phyloP scores from a whole-genome alignment of 1,284 basidiomycete species.

The Cryptococcus sp. region DNA sequence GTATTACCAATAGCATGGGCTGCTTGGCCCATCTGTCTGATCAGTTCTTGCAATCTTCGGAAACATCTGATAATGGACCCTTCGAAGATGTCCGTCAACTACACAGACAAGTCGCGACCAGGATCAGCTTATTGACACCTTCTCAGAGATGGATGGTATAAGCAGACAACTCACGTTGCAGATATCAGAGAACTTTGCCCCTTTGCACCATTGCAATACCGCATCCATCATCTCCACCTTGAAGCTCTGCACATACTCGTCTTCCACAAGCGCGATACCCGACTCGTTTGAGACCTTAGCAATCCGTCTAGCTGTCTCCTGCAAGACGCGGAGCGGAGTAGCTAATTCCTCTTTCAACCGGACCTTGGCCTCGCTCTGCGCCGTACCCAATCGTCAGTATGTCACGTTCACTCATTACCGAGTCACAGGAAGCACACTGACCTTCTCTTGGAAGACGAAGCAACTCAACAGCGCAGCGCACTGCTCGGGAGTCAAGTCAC shows the following conservation, averaged over 20 bases:
- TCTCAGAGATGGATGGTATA: not conserved
- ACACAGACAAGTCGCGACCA: conserved; percentile 7
- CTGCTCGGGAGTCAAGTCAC: conserved; percentile 83
- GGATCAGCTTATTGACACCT: not conserved
- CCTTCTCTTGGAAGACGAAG: conserved; percentile 97
- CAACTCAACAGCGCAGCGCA: conserved; percentile 90
- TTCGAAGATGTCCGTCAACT: conserved; percentile 96
- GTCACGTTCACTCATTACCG: not conserved
- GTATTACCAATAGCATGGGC: conserved; percentile 95
- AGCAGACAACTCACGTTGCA: conserved; percentile 69
- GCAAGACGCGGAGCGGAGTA: conserved; percentile 87
- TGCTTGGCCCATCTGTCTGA: conserved; percentile 92
- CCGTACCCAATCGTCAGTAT: not conserved
- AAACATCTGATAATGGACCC: conserved; percentile 93
- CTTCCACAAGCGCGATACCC: conserved; percentile 83
- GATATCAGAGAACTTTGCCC: conserved; percentile 93
- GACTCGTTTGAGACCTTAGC: conserved; percentile 94
- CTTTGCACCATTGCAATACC: conserved; percentile 95
- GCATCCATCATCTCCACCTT: conserved; percentile 98
- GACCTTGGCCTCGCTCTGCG: conserved; percentile 79
- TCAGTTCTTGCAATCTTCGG: conserved; percentile 86
- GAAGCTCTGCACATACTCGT: conserved; percentile 94
- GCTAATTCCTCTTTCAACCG: conserved; percentile 91
- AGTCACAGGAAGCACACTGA: conserved; percentile 44
- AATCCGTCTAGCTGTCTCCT: conserved; percentile 91